These are phyloP conservation scores for Argentina anserina DNA, from an alignment of 306 rosid species.

Conservation along the genomic window DNA sequence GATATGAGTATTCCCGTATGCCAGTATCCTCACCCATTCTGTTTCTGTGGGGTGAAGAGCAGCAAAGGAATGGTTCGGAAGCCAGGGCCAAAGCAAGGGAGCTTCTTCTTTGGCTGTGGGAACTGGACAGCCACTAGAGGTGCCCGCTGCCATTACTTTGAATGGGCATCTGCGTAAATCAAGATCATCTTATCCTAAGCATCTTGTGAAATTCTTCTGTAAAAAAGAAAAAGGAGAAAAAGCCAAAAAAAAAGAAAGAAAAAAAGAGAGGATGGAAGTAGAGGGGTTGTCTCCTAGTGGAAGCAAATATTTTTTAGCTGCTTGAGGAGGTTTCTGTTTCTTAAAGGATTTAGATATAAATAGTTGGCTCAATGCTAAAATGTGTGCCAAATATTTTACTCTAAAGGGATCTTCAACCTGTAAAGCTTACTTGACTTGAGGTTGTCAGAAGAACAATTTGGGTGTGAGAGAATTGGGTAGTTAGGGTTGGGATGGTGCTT, in stretches of 20 bases:
- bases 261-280: conserved; percentile 36
- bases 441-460: conserved; percentile 58
- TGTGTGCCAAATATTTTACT: conserved; percentile 11
- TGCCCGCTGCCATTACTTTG: conserved; percentile 79
- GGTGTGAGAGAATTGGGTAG: conserved; percentile 59
- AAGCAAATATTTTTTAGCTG: conserved; percentile 43
- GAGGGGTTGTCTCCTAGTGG: conserved; percentile 45
- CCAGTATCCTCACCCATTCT: conserved; percentile 51
- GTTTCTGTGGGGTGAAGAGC: conserved; percentile 86
- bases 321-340: conserved; percentile 52
- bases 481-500: conserved; percentile 57
- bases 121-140: conserved; percentile 79
- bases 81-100: conserved; percentile 87
- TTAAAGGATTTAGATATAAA: conserved; percentile 36
- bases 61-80: conserved; percentile 59
- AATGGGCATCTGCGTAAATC: conserved; percentile 68
- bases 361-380: conserved; percentile 44
- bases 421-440: conserved; percentile 74
- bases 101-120: conserved; percentile 84
- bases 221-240: conserved; percentile 22
- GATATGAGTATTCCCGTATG: conserved; percentile 38
- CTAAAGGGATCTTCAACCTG: conserved; percentile 55
- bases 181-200: conserved; percentile 28
- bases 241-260: conserved; percentile 16
- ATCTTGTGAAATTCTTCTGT: conserved; percentile 33